Conservation (phyloP, 176 grass and related monocot genomes). For the Oryza glumipatula region DNA sequence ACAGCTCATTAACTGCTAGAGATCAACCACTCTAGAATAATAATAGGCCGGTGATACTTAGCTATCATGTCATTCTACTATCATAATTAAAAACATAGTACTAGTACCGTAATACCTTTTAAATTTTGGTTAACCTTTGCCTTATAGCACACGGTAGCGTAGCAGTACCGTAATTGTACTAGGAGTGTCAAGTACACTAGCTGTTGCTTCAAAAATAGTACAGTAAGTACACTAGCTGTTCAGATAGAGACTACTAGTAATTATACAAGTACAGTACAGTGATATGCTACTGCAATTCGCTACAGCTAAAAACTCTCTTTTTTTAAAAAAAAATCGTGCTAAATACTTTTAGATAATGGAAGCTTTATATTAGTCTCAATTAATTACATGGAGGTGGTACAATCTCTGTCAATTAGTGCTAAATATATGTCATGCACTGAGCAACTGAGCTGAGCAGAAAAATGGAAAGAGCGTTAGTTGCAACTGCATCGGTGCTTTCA, state of each 20-base stretch:
- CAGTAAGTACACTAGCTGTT: neutral
- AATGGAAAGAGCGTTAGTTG: neutral
- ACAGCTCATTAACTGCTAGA: neutral
- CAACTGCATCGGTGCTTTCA: slow-evolving; percentile 18
- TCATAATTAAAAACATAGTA: neutral
- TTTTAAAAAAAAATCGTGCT: no score
- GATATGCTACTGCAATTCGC: neutral
- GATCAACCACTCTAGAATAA: neutral
- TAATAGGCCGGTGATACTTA: neutral
- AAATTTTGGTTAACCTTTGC: neutral
- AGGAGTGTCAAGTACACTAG: neutral
- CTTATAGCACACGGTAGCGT: neutral
- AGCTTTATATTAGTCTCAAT: no score
- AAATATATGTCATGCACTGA: neutral
- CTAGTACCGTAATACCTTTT: neutral
- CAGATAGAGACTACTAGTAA: neutral
- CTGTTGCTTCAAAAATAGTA: neutral
- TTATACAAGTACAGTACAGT: neutral
- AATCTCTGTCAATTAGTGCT: neutral
- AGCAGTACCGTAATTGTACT: neutral
- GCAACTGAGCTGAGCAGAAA: neutral
- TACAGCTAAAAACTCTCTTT: neutral
- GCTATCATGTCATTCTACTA: neutral
- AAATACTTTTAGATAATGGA: no score
- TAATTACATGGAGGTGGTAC: no score